A percentile compares a stretch with the other conserved stretches of the same genome.
These are phyloP conservation scores for Paulownia fortunei DNA, from an alignment of 257 asterid species.

Conservation along the genomic window DNA sequence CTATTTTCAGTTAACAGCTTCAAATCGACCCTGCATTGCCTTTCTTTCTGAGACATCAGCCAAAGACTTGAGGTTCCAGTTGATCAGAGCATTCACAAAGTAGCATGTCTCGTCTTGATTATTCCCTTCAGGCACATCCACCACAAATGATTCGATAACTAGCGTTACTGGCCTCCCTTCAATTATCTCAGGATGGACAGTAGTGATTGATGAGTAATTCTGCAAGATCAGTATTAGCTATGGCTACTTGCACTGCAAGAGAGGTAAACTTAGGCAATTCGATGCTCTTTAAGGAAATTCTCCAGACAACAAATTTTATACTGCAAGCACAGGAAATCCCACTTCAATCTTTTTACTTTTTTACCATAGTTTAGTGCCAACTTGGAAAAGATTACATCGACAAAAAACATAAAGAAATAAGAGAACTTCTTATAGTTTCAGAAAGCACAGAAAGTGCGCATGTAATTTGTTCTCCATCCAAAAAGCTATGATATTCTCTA, in stretches of 20 bases:
- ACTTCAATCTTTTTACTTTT: background rate
- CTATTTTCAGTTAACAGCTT: conserved; percentile 18
- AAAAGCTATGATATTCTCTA: conserved; percentile 3
- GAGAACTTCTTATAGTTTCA: background rate
- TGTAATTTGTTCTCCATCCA: background rate
- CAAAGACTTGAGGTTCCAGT: conserved; percentile 81
- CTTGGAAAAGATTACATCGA: background rate
- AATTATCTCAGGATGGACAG: conserved; percentile 69
- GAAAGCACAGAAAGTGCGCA: background rate
- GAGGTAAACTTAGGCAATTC: background rate
- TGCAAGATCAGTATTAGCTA: too few relatives aligned
- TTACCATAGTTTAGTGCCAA: too few relatives aligned
- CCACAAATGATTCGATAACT: conserved; percentile 77
- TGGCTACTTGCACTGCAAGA: background rate
- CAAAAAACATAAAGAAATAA: background rate
- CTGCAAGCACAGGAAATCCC: background rate
- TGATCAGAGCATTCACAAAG: conserved; percentile 81
- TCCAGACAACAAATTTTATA: background rate
- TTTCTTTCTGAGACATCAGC: conserved; percentile 83
- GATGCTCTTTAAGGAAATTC: background rate
- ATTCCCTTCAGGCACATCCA: conserved; percentile 86
- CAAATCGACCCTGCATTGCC: conserved; percentile 54
- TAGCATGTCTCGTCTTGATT: conserved; percentile 82
- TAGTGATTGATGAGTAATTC: conserved; percentile 81
- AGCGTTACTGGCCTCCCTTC: conserved; percentile 67